Evolutionary conservation across 495 filamentous ascomycete genomes (phyloP), one percentile per base, ranked within the genome.

Genomic region (Tirmania nivea): DNA sequence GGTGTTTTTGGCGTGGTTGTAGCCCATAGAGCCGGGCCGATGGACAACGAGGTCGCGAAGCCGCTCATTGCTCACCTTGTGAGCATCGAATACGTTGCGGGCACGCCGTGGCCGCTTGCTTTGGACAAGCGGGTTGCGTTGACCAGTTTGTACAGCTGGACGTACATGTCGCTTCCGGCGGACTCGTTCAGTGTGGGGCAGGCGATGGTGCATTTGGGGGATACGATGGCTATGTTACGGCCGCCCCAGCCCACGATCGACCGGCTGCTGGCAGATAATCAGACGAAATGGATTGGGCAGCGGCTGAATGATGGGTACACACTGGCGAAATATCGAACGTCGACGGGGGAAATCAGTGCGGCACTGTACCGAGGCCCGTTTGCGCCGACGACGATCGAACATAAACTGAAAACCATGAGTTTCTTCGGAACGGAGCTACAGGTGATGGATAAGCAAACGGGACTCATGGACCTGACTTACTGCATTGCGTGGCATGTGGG

Each of bases 391-490:
- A 16, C 31, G 10, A 51, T 60, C 1, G 50, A 35, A n/a, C 19
- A 31, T 7, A 3, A 49, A 10, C n/a, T 50, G 48, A 19, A 19
- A 25, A 16, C n/a, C 1, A 12, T 19, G 16, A 56, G 51, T 0
- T 53, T 52, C 14, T 60, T 31, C 35, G 57, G 55, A 0, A 48
- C 36, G 2, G 66, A 70, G 50, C 53, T 68, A 10, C 67, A 75
- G 56, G 68, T 76, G 10, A 45, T 77, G 1, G 75, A 78, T 49
- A 34, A 50, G 10, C 10, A 65, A 1, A 37, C 65, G 0, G 66
- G 67, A 0, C 19, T 77, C 7, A 72, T 75, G 68, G 72, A 76
- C 53, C 53, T 74, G 8, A 68, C 69, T 0, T 75, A 73, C 50
- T 64, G 60, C 3, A 48, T 58, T 0, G 73, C 73, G 0, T 76